phyloP scores from a whole-genome alignment of 1,284 basidiomycete genomes.

The Caloboletus firmus region DNA sequence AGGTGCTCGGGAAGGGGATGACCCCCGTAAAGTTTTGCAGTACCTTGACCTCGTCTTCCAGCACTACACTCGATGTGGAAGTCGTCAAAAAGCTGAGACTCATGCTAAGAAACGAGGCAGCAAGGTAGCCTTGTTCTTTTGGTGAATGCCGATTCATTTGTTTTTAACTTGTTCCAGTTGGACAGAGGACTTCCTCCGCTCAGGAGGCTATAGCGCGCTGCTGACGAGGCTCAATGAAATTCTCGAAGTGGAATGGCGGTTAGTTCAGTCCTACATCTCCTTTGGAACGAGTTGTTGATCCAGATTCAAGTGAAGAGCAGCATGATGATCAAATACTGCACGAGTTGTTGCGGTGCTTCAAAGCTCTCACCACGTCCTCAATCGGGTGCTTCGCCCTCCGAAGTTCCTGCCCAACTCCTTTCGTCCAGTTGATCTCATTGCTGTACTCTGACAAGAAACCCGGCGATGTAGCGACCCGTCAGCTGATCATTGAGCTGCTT shows the following conservation, averaged over 20 bases:
- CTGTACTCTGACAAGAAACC: constrained; percentile 98
- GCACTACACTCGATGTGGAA: constrained; percentile 69
- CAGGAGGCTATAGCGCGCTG: constrained; percentile 85
- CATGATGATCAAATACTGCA: constrained; percentile 95
- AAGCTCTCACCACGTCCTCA: constrained; percentile 87
- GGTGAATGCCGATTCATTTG: neutral
- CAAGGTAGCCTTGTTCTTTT: constrained; percentile 50
- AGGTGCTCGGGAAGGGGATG: constrained; percentile 51
- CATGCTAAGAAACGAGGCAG: constrained; percentile 82
- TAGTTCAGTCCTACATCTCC: constrained; percentile 20
- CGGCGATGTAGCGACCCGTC: constrained; percentile 86
- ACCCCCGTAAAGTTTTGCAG: constrained; percentile 65
- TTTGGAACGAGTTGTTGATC: constrained; percentile 13
- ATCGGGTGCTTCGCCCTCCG: constrained; percentile 83
- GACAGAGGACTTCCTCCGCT: constrained; percentile 86
- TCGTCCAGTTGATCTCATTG: constrained; percentile 76
- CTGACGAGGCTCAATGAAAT: constrained; percentile 89
- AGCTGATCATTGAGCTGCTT: constrained; percentile 87
- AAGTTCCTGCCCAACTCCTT: constrained; percentile 82
- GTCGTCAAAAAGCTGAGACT: constrained; percentile 75
- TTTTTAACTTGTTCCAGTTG: constrained; percentile 52
- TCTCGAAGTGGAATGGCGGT: constrained; percentile 96
- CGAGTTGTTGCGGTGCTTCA: constrained; percentile 91
- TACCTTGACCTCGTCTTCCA: constrained; percentile 64
- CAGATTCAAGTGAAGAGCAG: constrained; percentile 80